These are phyloP conservation scores for Pleurotus eryngii DNA, from an alignment of 768 basidiomycete species.

Conservation along the genomic window DNA sequence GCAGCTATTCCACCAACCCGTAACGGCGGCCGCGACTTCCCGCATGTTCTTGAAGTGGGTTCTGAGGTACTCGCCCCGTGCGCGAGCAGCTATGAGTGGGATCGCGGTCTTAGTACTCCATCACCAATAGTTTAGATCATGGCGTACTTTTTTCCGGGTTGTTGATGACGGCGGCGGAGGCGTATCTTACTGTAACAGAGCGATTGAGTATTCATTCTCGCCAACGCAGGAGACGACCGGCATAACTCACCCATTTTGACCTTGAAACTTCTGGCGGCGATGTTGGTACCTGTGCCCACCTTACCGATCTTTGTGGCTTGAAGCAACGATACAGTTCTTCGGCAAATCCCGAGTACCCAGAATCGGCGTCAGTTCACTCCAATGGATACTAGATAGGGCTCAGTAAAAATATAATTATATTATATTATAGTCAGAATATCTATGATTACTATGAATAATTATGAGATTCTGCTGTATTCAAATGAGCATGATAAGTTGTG, in stretches of 20 bases:
- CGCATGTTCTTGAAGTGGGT: conserved; percentile 99
- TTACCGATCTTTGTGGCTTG: conserved; percentile 1
- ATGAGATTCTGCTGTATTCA: no score
- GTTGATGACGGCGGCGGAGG: conserved; percentile 77
- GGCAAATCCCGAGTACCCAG: not conserved
- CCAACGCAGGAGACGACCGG: not conserved
- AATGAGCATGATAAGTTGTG: no score
- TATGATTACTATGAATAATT: no score
- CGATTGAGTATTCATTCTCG: not conserved
- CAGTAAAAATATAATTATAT: no score
- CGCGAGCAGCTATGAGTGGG: conserved; percentile 68
- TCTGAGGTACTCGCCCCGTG: conserved; percentile 95
- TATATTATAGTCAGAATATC: no score
- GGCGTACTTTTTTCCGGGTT: conserved; percentile 94
- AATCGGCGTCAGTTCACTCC: not conserved
- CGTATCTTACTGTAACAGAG: conserved; percentile 77
- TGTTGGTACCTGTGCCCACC: not conserved
- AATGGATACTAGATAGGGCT: no score
- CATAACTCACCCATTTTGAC: conserved; percentile 7
- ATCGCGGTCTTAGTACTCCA: conserved; percentile 13
- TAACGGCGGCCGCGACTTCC: conserved; percentile 93
- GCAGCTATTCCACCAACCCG: conserved; percentile 50
- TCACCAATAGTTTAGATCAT: not conserved
- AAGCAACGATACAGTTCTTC: conserved; percentile 5
- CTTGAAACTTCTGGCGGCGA: conserved; percentile 8